phyloP scores from a whole-genome alignment of 1,284 basidiomycete genomes.

The Xerocomus amazonicus region DNA sequence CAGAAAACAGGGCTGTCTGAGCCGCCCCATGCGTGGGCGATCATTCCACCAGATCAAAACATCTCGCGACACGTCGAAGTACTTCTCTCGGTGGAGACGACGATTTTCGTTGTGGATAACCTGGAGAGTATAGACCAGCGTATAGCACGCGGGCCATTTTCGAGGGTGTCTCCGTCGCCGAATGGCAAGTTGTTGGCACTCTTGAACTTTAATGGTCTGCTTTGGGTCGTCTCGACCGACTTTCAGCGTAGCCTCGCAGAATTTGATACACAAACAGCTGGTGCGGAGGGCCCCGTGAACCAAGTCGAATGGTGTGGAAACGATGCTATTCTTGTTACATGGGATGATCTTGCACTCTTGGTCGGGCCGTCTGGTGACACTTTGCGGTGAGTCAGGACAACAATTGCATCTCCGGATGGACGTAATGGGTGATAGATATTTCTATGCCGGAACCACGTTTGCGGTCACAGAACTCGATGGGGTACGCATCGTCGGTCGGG shows the following conservation, averaged over 20 bases:
- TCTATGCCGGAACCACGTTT: constrained; percentile 74
- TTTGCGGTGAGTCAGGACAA: constrained; percentile 57
- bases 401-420: neutral
- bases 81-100: constrained; percentile 72
- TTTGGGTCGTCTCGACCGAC: constrained; percentile 93
- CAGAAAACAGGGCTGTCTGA: constrained; percentile 57
- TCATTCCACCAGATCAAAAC: constrained; percentile 83
- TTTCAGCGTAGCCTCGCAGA: constrained; percentile 88
- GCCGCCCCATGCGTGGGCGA: constrained; percentile 78
- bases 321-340: constrained; percentile 88
- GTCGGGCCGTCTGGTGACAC: constrained; percentile 92
- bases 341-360: constrained; percentile 76
- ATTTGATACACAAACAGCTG: constrained; percentile 63
- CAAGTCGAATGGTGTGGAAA: constrained; percentile 96
- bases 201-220: constrained; percentile 64
- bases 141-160: constrained; percentile 87
- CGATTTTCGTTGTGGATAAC: constrained; percentile 81
- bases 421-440: constrained; percentile 71
- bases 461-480: constrained; percentile 87
- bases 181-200: constrained; percentile 92
- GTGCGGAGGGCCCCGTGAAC: constrained; percentile 52
- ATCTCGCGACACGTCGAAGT: constrained; percentile 87
- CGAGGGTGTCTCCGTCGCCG: constrained; percentile 82
- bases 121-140: constrained; percentile 86
- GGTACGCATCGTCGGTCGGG: constrained; percentile 75